phyloP scores from a whole-genome alignment of 139 green algal species.

The Chloropicon primus region DNA sequence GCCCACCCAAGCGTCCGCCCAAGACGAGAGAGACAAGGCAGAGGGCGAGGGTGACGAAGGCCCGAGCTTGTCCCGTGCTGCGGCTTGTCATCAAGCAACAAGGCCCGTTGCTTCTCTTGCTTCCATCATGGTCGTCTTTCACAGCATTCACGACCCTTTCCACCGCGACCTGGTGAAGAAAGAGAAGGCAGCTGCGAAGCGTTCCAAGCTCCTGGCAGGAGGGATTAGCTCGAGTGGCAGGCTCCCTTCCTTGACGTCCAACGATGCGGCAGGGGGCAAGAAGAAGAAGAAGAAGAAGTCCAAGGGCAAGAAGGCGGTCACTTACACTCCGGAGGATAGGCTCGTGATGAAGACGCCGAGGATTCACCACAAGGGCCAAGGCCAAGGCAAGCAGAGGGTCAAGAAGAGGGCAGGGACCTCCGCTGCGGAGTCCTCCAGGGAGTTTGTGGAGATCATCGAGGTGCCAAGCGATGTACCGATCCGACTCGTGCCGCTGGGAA shows the following conservation, averaged over 20 bases:
- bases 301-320: neutral
- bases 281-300: neutral
- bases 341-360: neutral
- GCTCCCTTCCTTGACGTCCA: neutral
- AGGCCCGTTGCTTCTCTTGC: no score
- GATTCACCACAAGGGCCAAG: neutral
- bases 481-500: neutral
- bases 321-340: neutral
- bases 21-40: no score
- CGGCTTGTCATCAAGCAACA: no score
- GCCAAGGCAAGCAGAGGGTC: neutral
- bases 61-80: no score
- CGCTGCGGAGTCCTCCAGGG: neutral
- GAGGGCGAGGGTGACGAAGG: no score
- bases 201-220: no score
- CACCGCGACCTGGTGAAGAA: neutral
- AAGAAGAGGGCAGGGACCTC: no score
- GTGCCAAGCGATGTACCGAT: neutral
- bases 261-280: no score
- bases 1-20: no score
- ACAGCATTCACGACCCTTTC: neutral
- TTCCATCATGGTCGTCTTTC: neutral
- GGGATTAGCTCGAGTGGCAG: neutral
- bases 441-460: neutral
- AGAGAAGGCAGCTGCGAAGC: neutral